Evolutionary conservation across 257 asterid genomes (phyloP), one percentile per base, ranked within the genome.

Genomic region (Misopates orontium): DNA sequence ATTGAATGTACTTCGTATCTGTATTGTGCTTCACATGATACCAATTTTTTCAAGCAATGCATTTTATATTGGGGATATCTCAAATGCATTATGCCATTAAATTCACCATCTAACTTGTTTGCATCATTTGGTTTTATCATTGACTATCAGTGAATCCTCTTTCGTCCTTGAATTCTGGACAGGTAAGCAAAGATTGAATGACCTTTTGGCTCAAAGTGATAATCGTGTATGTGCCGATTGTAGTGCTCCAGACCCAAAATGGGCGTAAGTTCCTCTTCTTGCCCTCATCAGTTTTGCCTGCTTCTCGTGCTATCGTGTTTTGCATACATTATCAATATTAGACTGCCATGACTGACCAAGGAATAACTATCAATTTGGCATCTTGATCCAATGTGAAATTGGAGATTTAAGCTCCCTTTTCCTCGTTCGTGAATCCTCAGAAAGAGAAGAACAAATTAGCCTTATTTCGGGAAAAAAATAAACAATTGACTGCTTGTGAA

Each of bases 221-320:
- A 80, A 83, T 56, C 81, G 82, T 32, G 65, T 68, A 28, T 83
- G 86, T 61, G 89, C 86, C 55, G 89, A 83, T 76, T 83, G 89
- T 69, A 69, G 77, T 69, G 80, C 89, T 57, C 80, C 79, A 31
- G 84, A 83, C 62, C 89, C 89, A 47, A 83, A 83, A 80, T 83
- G 89, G 89, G 89, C 89, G 89, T 83, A 83, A 83, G 89, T 80
- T 64, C 64, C 66, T 68, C 53, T 47, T 44, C 50, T 47, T 47
- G 6, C 10, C 1, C 42, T 36, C 42, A 1, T 36, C 8, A 36
- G 42, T 3, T 36, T 36, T 3, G 10, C 42, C 14, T 41, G 17
- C 4, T 20, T 24, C 22, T 1, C 3, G 19, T 19, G n/a, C 21
- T 36, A 17, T 66, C 25, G 50, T 31, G 36, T 17, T n/a, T 53